A percentile compares a stretch with the other conserved stretches of the same genome.
phyloP scores from a whole-genome alignment of 129 eudicot genomes.

The Chrysanthemum lavandulifolium region DNA sequence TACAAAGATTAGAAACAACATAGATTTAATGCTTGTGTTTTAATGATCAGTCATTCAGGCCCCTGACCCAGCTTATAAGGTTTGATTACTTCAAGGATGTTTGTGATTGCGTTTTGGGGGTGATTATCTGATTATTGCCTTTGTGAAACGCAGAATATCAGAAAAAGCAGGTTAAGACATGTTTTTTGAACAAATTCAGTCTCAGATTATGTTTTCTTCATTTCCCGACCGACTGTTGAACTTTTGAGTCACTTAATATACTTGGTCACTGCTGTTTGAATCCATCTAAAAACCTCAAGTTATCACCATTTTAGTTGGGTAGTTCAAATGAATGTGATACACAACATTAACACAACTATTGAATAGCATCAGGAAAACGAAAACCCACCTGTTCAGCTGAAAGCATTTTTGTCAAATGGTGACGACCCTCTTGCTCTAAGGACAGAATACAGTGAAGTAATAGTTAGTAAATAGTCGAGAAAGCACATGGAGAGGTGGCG shows the following conservation, averaged over 20 bases:
- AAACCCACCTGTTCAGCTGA: constrained; percentile 68
- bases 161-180: too few species aligned
- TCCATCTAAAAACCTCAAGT: neutral
- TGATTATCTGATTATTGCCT: too few species aligned
- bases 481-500: neutral
- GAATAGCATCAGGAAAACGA: neutral
- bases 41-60: too few species aligned
- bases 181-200: too few species aligned
- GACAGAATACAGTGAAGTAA: constrained; percentile 11
- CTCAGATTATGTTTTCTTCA: too few species aligned
- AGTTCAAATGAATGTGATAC: neutral
- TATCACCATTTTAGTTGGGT: neutral
- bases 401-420: constrained; percentile 47
- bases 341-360: neutral
- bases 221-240: too few species aligned
- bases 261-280: neutral
- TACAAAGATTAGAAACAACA: neutral
- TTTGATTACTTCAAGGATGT: too few species aligned
- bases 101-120: too few species aligned
- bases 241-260: too few species aligned
- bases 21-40: too few species aligned
- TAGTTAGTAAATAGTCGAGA: constrained; percentile 1
- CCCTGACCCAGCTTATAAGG: too few species aligned
- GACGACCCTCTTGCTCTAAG: constrained; percentile 55
- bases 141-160: too few species aligned